These are phyloP conservation scores for Calonectria hongkongensis DNA, from an alignment of 2,329 filamentous ascomycete genomes.

Conservation along the genomic window DNA sequence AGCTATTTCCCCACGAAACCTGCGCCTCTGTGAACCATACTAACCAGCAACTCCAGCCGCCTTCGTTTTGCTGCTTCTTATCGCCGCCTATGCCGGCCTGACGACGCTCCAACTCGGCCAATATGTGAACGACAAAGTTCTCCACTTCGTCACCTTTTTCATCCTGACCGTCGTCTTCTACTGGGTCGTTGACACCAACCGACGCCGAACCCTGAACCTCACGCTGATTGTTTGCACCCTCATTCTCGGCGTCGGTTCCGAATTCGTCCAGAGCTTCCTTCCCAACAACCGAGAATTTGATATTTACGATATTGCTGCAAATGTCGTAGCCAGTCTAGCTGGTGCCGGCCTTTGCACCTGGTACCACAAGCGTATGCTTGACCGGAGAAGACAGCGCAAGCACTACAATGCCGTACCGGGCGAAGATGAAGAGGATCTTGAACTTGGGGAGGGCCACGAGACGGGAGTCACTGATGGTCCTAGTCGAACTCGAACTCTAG, in stretches of 20 bases:
- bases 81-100: conserved; percentile 88
- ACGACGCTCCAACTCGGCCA: conserved; percentile 74
- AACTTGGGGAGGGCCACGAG: conserved; percentile 84
- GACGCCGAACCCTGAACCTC: conserved; percentile 88
- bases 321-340: conserved; percentile 84
- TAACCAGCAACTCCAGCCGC: conserved; percentile 69
- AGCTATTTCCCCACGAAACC: conserved; percentile 17
- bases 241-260: conserved; percentile 81
- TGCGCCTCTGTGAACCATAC: neutral
- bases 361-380: conserved; percentile 98
- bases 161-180: conserved; percentile 91
- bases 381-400: conserved; percentile 85
- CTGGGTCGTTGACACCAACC: conserved; percentile 95
- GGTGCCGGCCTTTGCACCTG: conserved; percentile 86
- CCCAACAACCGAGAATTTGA: conserved; percentile 85
- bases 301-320: conserved; percentile 89
- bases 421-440: conserved; percentile 80
- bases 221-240: conserved; percentile 88
- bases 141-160: conserved; percentile 94
- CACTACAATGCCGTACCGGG: conserved; percentile 83
- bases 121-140: conserved; percentile 89
- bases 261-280: conserved; percentile 84
- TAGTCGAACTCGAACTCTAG: conserved; percentile 68
- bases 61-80: conserved; percentile 82
- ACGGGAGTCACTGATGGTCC: conserved; percentile 73